Percentiles rank a stretch among this genome's conserved stretches.
Conservation (phyloP, 2,329 filamentous ascomycete species). For the Fusarium phyllophilum region DNA sequence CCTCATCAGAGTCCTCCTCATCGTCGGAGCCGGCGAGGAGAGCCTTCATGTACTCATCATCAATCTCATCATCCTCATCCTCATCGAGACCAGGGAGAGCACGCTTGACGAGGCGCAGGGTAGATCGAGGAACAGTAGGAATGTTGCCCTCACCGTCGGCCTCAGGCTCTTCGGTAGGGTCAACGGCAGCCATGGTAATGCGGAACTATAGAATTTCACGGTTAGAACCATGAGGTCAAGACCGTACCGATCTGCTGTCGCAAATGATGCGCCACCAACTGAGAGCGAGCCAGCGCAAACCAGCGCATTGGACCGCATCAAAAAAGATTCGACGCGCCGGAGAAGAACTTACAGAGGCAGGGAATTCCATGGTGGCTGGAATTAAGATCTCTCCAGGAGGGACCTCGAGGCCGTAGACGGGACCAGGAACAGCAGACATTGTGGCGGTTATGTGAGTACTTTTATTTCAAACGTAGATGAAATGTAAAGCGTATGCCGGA, state of each 20-base stretch:
- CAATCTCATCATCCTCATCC: slow-evolving; percentile 71
- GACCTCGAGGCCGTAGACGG: slow-evolving; percentile 92
- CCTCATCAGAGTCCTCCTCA: slow-evolving; percentile 64
- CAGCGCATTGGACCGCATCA: background rate
- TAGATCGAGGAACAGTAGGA: slow-evolving; percentile 76
- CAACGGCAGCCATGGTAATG: slow-evolving; percentile 98
- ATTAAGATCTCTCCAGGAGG: slow-evolving; percentile 85
- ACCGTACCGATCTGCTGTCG: slow-evolving; percentile 3
- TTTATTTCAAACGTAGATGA: background rate
- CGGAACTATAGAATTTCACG: slow-evolving; percentile 74
- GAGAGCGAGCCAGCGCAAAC: background rate
- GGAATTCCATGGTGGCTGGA: slow-evolving; percentile 80
- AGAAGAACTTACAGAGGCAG: slow-evolving; percentile 77
- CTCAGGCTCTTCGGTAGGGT: slow-evolving; percentile 82
- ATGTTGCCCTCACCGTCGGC: slow-evolving; percentile 70
- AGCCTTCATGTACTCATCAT: slow-evolving; percentile 71
- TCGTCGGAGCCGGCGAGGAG: slow-evolving; percentile 62
- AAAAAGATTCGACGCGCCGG: background rate
- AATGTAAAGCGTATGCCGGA: background rate
- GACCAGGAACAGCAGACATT: slow-evolving; percentile 74
- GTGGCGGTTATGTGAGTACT: slow-evolving; percentile 37
- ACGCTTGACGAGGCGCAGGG: slow-evolving; percentile 88
- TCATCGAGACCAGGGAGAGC: slow-evolving; percentile 66
- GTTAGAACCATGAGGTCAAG: slow-evolving; percentile 18
- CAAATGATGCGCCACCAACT: slow-evolving; percentile 14